phyloP scores from a whole-genome alignment of 805 yeast genomes.

The Candida koratica region DNA sequence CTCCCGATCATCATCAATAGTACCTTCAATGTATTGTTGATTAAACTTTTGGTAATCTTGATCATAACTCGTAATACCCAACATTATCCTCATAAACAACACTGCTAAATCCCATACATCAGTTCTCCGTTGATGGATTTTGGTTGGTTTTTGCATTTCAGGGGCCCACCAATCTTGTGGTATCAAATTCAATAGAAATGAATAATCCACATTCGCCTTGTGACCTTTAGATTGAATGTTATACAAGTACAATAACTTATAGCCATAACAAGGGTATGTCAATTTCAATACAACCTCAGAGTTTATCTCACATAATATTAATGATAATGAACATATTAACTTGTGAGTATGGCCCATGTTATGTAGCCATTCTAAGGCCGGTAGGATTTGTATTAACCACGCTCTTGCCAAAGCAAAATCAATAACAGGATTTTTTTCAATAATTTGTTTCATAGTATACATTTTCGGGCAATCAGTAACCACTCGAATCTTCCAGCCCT shows the following conservation, averaged over 20 bases:
- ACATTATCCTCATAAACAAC: slow-evolving; percentile 46
- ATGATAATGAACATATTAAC: slow-evolving; percentile 57
- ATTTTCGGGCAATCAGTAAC: slow-evolving; percentile 57
- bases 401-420: slow-evolving; percentile 74
- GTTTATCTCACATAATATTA: slow-evolving; percentile 21
- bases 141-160: slow-evolving; percentile 44
- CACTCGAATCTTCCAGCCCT: slow-evolving; percentile 64
- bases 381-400: slow-evolving; percentile 85
- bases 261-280: slow-evolving; percentile 52
- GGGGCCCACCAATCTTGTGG: slow-evolving; percentile 73
- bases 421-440: slow-evolving; percentile 63
- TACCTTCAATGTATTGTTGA: slow-evolving; percentile 20
- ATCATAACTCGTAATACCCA: slow-evolving; percentile 51
- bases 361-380: slow-evolving; percentile 80
- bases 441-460: slow-evolving; percentile 59
- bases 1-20: slow-evolving; percentile 57
- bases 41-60: slow-evolving; percentile 39
- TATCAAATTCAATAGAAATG: slow-evolving; percentile 12
- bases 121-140: slow-evolving; percentile 65
- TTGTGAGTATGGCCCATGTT: slow-evolving; percentile 81
- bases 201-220: slow-evolving; percentile 9
- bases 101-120: slow-evolving; percentile 95
- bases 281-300: slow-evolving; percentile 44
- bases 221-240: slow-evolving; percentile 19
- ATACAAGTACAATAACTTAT: slow-evolving; percentile 25